Conservation (phyloP, 2,329 filamentous ascomycete genomes). For the Dothidotthia symphoricarpi region DNA sequence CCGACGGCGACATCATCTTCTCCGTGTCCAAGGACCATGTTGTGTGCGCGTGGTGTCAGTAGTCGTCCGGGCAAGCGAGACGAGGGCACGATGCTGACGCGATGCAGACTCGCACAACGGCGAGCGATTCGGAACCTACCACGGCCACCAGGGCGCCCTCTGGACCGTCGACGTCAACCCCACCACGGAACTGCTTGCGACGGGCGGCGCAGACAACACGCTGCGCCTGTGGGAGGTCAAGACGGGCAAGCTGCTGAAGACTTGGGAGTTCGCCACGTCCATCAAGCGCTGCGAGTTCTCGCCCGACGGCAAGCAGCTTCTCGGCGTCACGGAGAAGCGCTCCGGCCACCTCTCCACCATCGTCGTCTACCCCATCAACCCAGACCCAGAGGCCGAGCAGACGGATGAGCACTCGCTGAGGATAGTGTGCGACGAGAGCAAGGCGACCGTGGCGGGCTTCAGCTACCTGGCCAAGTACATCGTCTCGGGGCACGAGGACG, state of each 20-base stretch:
- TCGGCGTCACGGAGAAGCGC: slow-evolving; percentile 97
- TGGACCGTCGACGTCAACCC: slow-evolving; percentile 98
- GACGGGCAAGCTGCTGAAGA: slow-evolving; percentile 89
- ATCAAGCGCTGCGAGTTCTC: slow-evolving; percentile 98
- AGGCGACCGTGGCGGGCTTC: slow-evolving; percentile 96
- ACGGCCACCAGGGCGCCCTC: slow-evolving; percentile 94
- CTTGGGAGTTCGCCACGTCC: slow-evolving; percentile 95
- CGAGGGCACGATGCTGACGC: slow-evolving; percentile 20
- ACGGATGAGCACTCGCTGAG: slow-evolving; percentile 76
- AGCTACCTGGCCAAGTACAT: slow-evolving; percentile 94
- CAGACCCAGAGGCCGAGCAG: slow-evolving; percentile 80
- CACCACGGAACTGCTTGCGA: slow-evolving; percentile 85
- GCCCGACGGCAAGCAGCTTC: slow-evolving; percentile 83
- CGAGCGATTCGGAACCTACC: slow-evolving; percentile 91
- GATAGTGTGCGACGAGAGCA: slow-evolving; percentile 88
- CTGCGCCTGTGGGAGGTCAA: slow-evolving; percentile 96
- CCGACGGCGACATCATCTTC: slow-evolving; percentile 95
- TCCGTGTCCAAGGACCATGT: slow-evolving; percentile 95
- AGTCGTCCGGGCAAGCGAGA: slow-evolving; percentile 1
- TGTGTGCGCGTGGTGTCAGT: slow-evolving; percentile 82
- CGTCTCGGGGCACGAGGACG: slow-evolving; percentile 96
- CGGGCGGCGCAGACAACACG: slow-evolving; percentile 96
- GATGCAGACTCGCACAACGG: slow-evolving; percentile 76
- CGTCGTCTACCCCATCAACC: slow-evolving; percentile 84
- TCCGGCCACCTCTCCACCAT: slow-evolving; percentile 96